Evolutionary conservation across 2,329 filamentous ascomycete genomes (phyloP).

Genomic region (Cadophora sp.): DNA sequence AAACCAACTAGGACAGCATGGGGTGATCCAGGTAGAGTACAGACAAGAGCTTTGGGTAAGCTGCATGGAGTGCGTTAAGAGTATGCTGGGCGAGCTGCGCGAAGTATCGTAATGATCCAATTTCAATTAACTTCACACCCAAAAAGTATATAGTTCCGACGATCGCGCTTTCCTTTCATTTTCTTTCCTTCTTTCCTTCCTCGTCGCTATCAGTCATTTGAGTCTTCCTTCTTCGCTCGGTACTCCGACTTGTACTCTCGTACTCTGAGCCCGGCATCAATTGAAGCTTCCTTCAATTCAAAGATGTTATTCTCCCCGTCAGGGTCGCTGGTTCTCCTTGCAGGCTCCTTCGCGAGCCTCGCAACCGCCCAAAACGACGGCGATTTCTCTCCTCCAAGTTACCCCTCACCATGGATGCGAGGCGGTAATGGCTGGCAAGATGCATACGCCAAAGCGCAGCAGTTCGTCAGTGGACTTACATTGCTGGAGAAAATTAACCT

Average conservation of each 20-base stretch:
- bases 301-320: conserved; percentile 35
- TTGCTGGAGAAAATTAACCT: conserved; percentile 90
- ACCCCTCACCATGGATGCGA: conserved; percentile 45
- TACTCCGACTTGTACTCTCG: not conserved
- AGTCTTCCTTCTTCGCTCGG: not conserved
- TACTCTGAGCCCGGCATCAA: not conserved
- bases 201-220: not conserved
- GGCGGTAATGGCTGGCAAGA: conserved; percentile 61
- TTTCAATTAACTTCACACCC: conserved; percentile 2
- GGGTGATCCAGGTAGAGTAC: conserved; percentile 1
- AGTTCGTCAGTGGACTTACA: conserved; percentile 75
- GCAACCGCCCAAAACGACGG: conserved; percentile 37
- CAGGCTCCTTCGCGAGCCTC: conserved; percentile 28
- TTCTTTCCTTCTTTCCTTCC: not conserved
- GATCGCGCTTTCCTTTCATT: not conserved
- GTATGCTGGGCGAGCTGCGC: not conserved
- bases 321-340: conserved; percentile 28
- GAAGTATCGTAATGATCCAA: not conserved
- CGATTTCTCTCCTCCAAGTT: conserved; percentile 41
- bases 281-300: conserved; percentile 7
- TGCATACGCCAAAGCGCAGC: conserved; percentile 73
- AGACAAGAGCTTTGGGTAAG: not conserved
- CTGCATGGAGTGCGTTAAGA: conserved; percentile 11
- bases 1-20: too few relatives aligned
- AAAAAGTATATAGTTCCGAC: conserved; percentile 19